These are phyloP conservation scores for Actinomortierella ambigua DNA, from an alignment of 371 early-diverging fungal species.

Conservation along the genomic window DNA sequence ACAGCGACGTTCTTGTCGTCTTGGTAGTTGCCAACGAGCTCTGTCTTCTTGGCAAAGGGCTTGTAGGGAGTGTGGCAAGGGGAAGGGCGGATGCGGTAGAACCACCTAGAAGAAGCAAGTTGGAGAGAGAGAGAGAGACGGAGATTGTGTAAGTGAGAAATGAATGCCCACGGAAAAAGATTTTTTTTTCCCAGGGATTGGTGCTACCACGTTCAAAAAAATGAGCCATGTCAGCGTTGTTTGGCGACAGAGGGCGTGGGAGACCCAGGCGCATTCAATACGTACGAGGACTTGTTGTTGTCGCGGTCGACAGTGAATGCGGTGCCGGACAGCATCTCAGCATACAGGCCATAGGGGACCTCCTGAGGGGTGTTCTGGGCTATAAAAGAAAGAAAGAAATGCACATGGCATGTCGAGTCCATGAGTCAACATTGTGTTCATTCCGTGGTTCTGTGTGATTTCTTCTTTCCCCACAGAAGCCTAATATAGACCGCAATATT, in stretches of 20 bases:
- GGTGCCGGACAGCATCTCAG: slow-evolving; percentile 95
- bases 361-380: slow-evolving; percentile 93
- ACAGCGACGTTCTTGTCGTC: slow-evolving; percentile 50
- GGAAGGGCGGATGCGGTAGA: slow-evolving; percentile 96
- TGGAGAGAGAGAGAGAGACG: background rate
- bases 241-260: background rate
- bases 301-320: slow-evolving; percentile 92
- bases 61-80: slow-evolving; percentile 83
- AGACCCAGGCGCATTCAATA: slow-evolving; percentile 1
- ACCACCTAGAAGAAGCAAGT: slow-evolving; percentile 66
- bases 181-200: background rate
- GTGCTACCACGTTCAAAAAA: background rate
- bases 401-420: background rate
- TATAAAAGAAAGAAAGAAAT: slow-evolving; percentile 11
- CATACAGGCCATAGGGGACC: slow-evolving; percentile 90
- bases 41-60: slow-evolving; percentile 40
- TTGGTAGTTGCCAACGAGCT: slow-evolving; percentile 65
- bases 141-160: background rate
- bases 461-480: background rate
- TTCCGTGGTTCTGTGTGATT: background rate
- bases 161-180: too few species aligned
- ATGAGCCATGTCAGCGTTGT: background rate
- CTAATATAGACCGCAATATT: slow-evolving; percentile 1
- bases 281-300: slow-evolving; percentile 83
- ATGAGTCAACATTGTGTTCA: too few species aligned